These are phyloP conservation scores for Taiwanofungus camphoratus DNA, from an alignment of 1,284 basidiomycete species.

Conservation along the genomic window DNA sequence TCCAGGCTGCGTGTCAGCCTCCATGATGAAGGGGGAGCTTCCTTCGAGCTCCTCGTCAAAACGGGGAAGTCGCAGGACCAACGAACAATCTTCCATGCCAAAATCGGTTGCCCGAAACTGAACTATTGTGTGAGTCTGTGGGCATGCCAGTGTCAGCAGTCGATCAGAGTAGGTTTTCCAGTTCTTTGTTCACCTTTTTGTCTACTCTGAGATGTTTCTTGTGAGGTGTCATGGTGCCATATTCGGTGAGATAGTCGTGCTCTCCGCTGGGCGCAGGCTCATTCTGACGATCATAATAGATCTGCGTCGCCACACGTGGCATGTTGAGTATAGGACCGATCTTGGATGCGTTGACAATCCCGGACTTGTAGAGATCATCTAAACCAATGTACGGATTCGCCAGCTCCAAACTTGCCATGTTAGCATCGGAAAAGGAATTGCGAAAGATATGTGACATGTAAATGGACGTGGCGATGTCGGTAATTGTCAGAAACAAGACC, in stretches of 20 bases:
- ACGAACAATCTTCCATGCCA: slow-evolving; percentile 25
- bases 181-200: slow-evolving; percentile 9
- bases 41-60: slow-evolving; percentile 15
- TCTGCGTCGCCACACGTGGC: slow-evolving; percentile 20
- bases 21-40: slow-evolving; percentile 16
- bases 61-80: slow-evolving; percentile 21
- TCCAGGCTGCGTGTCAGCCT: slow-evolving; percentile 7
- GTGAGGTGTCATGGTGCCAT: slow-evolving; percentile 19
- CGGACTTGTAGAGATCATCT: slow-evolving; percentile 20
- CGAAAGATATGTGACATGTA: slow-evolving; percentile 16
- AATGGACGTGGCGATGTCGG: no score
- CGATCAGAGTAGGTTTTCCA: neutral
- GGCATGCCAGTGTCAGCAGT: neutral
- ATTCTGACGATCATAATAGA: slow-evolving; percentile 16
- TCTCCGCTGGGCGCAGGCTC: slow-evolving; percentile 21
- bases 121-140: slow-evolving; percentile 18
- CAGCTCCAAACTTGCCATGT: slow-evolving; percentile 15
- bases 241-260: slow-evolving; percentile 17
- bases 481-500: no score
- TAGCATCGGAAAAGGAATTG: slow-evolving; percentile 12
- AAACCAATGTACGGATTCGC: slow-evolving; percentile 23
- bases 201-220: slow-evolving; percentile 20
- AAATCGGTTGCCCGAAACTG: slow-evolving; percentile 24
- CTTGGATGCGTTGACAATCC: slow-evolving; percentile 14
- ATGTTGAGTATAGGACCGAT: slow-evolving; percentile 19